Percentiles rank a stretch among this genome's conserved stretches.
Evolutionary conservation across 257 asterid genomes (phyloP).

Genomic region (Scutellaria minor): DNA sequence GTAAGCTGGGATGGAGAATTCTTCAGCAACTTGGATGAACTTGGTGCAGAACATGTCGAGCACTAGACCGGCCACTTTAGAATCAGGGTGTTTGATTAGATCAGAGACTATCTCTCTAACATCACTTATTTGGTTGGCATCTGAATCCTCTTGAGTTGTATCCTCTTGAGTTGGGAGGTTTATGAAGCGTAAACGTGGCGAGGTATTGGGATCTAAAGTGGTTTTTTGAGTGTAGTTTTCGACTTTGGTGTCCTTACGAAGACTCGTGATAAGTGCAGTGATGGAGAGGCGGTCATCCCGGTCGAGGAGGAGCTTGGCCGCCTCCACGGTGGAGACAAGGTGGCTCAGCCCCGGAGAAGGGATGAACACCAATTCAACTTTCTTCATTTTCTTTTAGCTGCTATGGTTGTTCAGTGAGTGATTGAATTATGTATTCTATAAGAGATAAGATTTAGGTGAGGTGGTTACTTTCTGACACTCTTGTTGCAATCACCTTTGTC

Average conservation of each 20-base stretch:
- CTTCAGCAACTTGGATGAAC: slow-evolving; percentile 57
- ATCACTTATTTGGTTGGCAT: slow-evolving; percentile 35
- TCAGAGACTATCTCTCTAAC: slow-evolving; percentile 44
- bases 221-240: slow-evolving; percentile 25
- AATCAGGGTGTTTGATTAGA: slow-evolving; percentile 10
- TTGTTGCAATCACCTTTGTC: too few relatives aligned
- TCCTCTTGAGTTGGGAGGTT: slow-evolving; percentile 35
- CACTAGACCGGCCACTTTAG: slow-evolving; percentile 44
- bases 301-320: slow-evolving; percentile 53
- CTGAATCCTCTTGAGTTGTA: slow-evolving; percentile 7
- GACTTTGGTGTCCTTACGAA: slow-evolving; percentile 27
- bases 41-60: slow-evolving; percentile 63
- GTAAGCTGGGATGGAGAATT: slow-evolving; percentile 49
- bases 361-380: slow-evolving; percentile 49
- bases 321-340: slow-evolving; percentile 50
- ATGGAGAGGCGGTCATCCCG: slow-evolving; percentile 46
- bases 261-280: slow-evolving; percentile 47
- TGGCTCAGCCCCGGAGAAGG: slow-evolving; percentile 66
- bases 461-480: too few relatives aligned
- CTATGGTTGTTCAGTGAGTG: neutral
- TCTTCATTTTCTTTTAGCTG: slow-evolving; percentile 21
- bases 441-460: too few relatives aligned
- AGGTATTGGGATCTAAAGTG: slow-evolving; percentile 17
- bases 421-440: too few relatives aligned
- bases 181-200: slow-evolving; percentile 34